Evolutionary conservation across 1,139 yeast species (phyloP).

Genomic region (Hansenula sp.): DNA sequence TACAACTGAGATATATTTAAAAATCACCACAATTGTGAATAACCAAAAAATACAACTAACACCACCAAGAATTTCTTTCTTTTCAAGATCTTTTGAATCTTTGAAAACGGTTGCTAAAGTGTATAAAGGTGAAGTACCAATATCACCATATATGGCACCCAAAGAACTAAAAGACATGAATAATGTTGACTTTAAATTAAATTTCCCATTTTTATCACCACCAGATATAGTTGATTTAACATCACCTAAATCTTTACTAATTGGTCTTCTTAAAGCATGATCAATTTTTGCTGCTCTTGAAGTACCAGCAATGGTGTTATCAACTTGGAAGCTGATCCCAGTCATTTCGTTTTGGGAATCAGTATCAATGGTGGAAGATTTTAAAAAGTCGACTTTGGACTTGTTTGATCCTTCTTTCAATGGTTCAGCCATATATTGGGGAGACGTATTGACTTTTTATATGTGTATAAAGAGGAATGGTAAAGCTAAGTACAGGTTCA

Average conservation of each 20-base stretch:
- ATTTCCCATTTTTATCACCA: background rate
- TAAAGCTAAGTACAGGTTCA: no score
- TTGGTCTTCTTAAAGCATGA: background rate
- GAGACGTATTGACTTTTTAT: no score
- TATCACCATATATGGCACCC: conserved; percentile 1
- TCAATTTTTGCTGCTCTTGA: background rate
- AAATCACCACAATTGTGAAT: conserved; percentile 1
- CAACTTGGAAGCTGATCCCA: background rate
- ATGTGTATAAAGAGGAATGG: no score
- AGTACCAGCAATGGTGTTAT: background rate
- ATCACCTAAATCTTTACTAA: background rate
- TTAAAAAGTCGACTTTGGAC: no score
- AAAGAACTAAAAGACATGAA: background rate
- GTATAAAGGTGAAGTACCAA: background rate
- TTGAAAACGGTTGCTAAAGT: background rate
- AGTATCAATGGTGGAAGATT: no score
- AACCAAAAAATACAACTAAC: background rate
- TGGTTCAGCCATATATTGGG: no score
- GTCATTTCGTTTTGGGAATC: no score
- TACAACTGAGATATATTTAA: background rate
- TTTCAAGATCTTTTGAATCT: background rate
- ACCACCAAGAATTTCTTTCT: background rate
- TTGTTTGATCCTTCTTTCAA: no score
- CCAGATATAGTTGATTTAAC: no score
- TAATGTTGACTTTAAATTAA: background rate